Evolutionary conservation across 345 rosid genomes (phyloP), one percentile per base, ranked within the genome.

Genomic region (Anastatica hierochuntica): DNA sequence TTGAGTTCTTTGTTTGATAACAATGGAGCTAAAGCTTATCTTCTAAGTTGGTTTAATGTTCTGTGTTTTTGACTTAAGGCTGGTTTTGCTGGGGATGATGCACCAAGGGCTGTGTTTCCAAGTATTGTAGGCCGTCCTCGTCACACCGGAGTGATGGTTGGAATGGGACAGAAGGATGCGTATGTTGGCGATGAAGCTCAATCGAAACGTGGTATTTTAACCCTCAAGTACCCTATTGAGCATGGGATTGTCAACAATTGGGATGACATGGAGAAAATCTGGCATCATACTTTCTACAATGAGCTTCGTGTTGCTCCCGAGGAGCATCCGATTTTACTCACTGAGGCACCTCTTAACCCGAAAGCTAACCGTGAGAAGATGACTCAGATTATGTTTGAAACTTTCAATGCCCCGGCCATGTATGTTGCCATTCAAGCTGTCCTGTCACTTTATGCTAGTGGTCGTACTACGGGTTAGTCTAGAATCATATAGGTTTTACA

Each of bases 21-120:
- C 26, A 51, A 43, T 52, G 53, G 50, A 41, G 43, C 43, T 35
- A 7, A 7, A 34, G 7, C 24, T 7, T 2, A 58, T 58, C 27
- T 56, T 7, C 29, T 49, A 31, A 51, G 33, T n/a, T 49, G 26
- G 30, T 33, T 40, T 39, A 9, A 36, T 36, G 54, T 44, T 63
- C 2, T 62, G 47, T 36, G 77, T 24, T 24, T 24, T 76, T 39
- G 85, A 85, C 38, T 74, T 85, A 86, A n/a, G 95, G 95, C 95
- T 70, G 92, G 95, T 70, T 86, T 86, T 66, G 95, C 95, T 42
- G 95, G 95, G n/a, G 95, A 86, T 65, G 95, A 86, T 73, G 90
- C 90, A 47, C 90, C 88, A 8, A 64, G 90, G 52, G 95, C 88
- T n/a, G 95, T 86, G 42, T 86, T 86, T 63, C 90, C 88, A n/a